Evolutionary conservation across 129 eudicot genomes (phyloP), one percentile per base, ranked within the genome.

Genomic region (Escallonia rubra): DNA sequence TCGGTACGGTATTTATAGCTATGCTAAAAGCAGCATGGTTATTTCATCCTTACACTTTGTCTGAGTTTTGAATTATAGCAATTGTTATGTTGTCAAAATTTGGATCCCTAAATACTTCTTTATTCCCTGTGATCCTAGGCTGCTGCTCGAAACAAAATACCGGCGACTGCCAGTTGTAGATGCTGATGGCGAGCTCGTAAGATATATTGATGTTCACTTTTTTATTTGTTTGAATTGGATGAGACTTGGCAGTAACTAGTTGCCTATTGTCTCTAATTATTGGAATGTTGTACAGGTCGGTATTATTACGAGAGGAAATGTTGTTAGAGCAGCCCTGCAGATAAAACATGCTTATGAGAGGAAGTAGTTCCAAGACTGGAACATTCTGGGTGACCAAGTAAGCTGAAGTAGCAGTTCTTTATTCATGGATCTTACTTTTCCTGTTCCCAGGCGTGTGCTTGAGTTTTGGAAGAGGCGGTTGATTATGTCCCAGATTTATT

Each of bases 111-210:
- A 58, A 39, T 53, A 10, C n/a, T 8, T 23, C 3, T 45, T 46
- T 52, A 10, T 8, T 69, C n/a, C 40, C 9, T 61, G 5, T 65
- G 23, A 57, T 16, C 56, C 47, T 65, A 91, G 97, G 90, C 67
- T 91, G 68, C 72, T 91, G 81, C 96, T 91, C 57, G 88, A 81
- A 72, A 91, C 97, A 38, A 87, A 85, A 68, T 87, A 80, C 75
- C 88, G 93, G 38, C 74, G 97, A 15, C 76, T 91, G 62, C 97
- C 97, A 6, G 96, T 91, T 71, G 96, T 91, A 8, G 86, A 87
- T 78, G 82, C 61, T 46, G 88, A 83, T 65, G 90, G 96, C 42
- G 83, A 81, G 82, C 81, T 91, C 90, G 96, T 89, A 76, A 83
- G 61, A 66, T 43, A 48, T 44, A 49, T 7, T 72, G 9, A 48